Percentiles rank a stretch among this genome's conserved stretches.
These are phyloP conservation scores for Microbotryum scabiosae DNA, from an alignment of 1,284 basidiomycete species.

Conservation along the genomic window DNA sequence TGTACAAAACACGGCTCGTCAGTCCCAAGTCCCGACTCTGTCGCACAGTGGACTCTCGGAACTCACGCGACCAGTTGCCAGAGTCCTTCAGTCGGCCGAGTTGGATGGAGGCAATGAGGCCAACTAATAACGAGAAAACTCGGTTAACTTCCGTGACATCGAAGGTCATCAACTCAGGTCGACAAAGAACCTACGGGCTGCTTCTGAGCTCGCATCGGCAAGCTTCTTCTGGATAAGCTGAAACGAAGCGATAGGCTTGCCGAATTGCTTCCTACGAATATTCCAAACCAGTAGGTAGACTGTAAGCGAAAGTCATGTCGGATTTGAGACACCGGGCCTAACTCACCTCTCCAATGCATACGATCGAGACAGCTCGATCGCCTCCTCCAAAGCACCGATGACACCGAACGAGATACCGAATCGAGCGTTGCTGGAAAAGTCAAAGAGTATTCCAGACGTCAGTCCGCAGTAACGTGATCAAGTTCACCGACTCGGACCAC, in stretches of 20 bases:
- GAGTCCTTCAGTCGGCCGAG: constrained; percentile 84
- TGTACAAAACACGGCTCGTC: neutral
- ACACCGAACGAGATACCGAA: constrained; percentile 69
- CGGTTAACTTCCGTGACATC: constrained; percentile 42
- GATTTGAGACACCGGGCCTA: neutral
- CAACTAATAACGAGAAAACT: constrained; percentile 4
- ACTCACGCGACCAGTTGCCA: constrained; percentile 54
- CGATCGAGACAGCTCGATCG: constrained; percentile 63
- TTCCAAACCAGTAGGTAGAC: no score
- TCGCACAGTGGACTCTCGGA: no score
- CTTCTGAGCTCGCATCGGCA: constrained; percentile 81
- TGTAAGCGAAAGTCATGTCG: no score
- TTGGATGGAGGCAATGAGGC: constrained; percentile 44
- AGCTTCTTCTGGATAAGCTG: constrained; percentile 91
- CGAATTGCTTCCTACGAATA: constrained; percentile 59
- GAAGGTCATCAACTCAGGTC: neutral
- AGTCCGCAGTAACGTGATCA: neutral
- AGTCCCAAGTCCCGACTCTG: neutral
- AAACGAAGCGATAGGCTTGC: constrained; percentile 81
- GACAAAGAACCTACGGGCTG: constrained; percentile 70
- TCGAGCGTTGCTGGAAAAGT: constrained; percentile 54
- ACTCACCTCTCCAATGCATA: constrained; percentile 73
- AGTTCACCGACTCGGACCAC: neutral
- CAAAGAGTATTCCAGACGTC: neutral
- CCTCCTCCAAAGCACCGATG: constrained; percentile 91